Evolutionary conservation across 768 basidiomycete genomes (phyloP).

Genomic region (Boletus reticuloceps): DNA sequence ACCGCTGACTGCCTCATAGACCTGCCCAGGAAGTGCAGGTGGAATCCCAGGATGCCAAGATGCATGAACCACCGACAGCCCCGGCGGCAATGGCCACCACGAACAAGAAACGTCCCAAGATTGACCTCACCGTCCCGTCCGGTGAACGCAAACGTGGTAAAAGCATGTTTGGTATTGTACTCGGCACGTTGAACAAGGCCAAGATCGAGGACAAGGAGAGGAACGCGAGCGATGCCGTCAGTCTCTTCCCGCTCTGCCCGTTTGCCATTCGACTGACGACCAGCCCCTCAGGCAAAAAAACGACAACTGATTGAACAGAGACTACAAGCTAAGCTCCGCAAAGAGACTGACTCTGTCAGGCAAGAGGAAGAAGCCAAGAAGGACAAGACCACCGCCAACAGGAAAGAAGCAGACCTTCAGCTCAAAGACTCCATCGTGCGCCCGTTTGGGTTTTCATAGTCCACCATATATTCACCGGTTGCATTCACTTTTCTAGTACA

Average conservation of each 20-base stretch:
- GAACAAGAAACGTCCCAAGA: constrained; percentile 67
- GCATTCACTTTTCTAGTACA: constrained; percentile 48
- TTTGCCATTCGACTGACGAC: constrained; percentile 5
- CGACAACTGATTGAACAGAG: constrained; percentile 80
- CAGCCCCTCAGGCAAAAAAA: constrained; percentile 67
- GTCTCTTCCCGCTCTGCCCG: constrained; percentile 12
- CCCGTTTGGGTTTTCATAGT: constrained; percentile 10
- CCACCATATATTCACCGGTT: background rate
- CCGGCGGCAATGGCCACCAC: constrained; percentile 42
- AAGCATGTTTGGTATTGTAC: constrained; percentile 81
- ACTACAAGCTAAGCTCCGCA: constrained; percentile 79
- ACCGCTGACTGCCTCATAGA: constrained; percentile 16
- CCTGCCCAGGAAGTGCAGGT: constrained; percentile 29
- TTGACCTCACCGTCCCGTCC: constrained; percentile 55
- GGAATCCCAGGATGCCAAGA: constrained; percentile 33
- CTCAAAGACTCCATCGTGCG: constrained; percentile 79
- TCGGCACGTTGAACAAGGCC: constrained; percentile 84
- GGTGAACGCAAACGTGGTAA: constrained; percentile 81
- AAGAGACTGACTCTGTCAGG: constrained; percentile 84
- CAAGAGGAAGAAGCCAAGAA: constrained; percentile 84
- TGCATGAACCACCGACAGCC: constrained; percentile 42
- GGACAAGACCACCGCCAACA: constrained; percentile 70
- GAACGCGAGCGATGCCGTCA: constrained; percentile 80
- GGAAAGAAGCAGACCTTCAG: constrained; percentile 80
- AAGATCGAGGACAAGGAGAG: constrained; percentile 85